Conservation (phyloP, 2,329 filamentous ascomycete species). For the Epichloe typhina region DNA sequence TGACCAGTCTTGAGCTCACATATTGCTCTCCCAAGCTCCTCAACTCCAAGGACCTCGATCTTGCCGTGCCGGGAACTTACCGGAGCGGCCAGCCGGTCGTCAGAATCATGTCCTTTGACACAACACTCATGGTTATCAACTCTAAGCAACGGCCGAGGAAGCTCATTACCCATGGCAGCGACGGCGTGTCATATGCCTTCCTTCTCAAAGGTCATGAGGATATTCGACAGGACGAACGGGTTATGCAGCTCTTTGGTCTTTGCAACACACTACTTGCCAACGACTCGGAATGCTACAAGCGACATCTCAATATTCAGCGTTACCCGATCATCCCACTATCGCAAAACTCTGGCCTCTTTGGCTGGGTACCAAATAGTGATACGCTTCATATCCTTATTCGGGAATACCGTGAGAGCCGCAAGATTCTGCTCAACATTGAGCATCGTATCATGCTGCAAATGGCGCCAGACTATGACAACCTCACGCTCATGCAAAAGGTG, state of each 20-base stretch:
- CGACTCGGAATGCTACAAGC: constrained; percentile 93
- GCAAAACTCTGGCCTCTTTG: constrained; percentile 86
- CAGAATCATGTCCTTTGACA: constrained; percentile 78
- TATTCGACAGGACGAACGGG: constrained; percentile 94
- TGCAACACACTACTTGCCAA: constrained; percentile 91
- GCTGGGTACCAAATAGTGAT: constrained; percentile 96
- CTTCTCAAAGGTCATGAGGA: constrained; percentile 97
- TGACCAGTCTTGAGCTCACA: constrained; percentile 84
- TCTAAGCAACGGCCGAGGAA: constrained; percentile 94
- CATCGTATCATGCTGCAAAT: constrained; percentile 99
- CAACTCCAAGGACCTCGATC: constrained; percentile 68
- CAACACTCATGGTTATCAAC: constrained; percentile 80
- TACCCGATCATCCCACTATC: constrained; percentile 96
- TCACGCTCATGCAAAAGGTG: constrained; percentile 99
- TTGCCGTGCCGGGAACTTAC: constrained; percentile 95
- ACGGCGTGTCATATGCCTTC: constrained; percentile 79
- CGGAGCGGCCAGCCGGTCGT: constrained; percentile 66
- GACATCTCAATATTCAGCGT: constrained; percentile 89
- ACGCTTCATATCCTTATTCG: constrained; percentile 93
- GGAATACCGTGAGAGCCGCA: constrained; percentile 91
- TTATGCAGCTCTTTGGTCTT: constrained; percentile 97
- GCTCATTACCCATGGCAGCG: constrained; percentile 75
- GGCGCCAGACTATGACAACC: constrained; percentile 96
- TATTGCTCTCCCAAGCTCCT: constrained; percentile 95
- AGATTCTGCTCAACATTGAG: constrained; percentile 97